These are phyloP conservation scores for Colletotrichum theobromicola DNA, from an alignment of 2,329 filamentous ascomycete species.

Conservation along the genomic window DNA sequence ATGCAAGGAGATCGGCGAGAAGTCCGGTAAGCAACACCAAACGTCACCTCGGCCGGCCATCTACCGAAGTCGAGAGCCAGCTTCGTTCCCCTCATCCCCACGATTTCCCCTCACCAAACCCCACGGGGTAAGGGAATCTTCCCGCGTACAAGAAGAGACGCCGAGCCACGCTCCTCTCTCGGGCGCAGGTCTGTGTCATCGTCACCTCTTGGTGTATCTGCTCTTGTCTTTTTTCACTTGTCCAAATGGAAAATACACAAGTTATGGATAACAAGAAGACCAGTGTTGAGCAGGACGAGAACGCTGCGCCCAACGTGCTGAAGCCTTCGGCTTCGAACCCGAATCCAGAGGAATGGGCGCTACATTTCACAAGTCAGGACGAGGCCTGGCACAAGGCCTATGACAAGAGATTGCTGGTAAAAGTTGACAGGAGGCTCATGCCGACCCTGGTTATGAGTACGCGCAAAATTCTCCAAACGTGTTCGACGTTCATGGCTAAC, in stretches of 20 bases:
- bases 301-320: not conserved
- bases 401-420: slow-evolving; percentile 42
- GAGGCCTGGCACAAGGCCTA: slow-evolving; percentile 11
- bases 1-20: not conserved
- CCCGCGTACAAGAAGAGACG: not conserved
- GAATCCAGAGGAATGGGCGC: slow-evolving; percentile 14
- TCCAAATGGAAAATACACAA: not conserved
- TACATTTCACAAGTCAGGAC: not conserved
- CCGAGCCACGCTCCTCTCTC: not conserved
- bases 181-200: not conserved
- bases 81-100: not conserved
- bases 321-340: slow-evolving; percentile 7
- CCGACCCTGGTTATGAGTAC: slow-evolving; percentile 51
- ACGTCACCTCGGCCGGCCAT: slow-evolving; percentile 4
- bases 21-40: not conserved
- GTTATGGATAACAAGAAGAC: slow-evolving; percentile 4
- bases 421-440: slow-evolving; percentile 56
- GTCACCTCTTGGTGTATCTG: not conserved
- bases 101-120: slow-evolving; percentile 5
- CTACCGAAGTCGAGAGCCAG: not conserved
- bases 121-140: not conserved
- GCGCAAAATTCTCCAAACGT: slow-evolving; percentile 27
- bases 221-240: not conserved
- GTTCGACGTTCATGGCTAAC: not conserved
- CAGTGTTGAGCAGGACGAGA: slow-evolving; percentile 14